These are phyloP conservation scores for Lachnum nothofagi DNA, from an alignment of 2,329 filamentous ascomycete species.

Conservation along the genomic window DNA sequence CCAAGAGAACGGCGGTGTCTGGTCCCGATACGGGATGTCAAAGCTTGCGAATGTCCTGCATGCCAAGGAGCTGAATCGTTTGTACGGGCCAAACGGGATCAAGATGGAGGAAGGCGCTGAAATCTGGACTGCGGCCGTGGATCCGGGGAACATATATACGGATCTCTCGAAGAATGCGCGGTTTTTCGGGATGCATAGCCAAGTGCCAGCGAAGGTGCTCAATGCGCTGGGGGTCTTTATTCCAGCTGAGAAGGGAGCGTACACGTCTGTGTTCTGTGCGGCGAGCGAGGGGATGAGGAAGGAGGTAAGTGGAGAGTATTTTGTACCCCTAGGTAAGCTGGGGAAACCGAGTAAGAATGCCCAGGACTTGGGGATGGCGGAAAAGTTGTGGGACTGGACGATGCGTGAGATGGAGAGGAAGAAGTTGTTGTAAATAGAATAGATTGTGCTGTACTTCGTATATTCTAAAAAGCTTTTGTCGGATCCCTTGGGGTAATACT, in stretches of 20 bases:
- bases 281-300: constrained; percentile 8
- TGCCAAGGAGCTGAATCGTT: constrained; percentile 8
- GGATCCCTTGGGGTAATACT: too few species aligned
- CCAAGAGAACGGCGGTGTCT: neutral
- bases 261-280: constrained; percentile 6
- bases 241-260: constrained; percentile 5
- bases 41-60: constrained; percentile 22
- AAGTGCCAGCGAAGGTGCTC: neutral
- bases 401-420: constrained; percentile 27
- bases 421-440: too few species aligned
- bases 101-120: constrained; percentile 21
- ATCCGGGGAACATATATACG: constrained; percentile 1
- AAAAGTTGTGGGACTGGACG: constrained; percentile 27
- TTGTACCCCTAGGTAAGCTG: constrained; percentile 4
- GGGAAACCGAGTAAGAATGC: constrained; percentile 3
- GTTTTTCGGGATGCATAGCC: neutral
- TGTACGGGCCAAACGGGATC: constrained; percentile 4
- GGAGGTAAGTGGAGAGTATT: constrained; percentile 10
- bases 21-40: constrained; percentile 19
- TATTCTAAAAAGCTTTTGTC: too few species aligned
- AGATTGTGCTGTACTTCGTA: too few species aligned
- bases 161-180: neutral
- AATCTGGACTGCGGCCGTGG: constrained; percentile 17
- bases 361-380: constrained; percentile 2
- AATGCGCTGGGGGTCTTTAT: neutral